Evolutionary conservation across 495 filamentous ascomycete species (phyloP).

Genomic region (Xylaria flabelliformis): DNA sequence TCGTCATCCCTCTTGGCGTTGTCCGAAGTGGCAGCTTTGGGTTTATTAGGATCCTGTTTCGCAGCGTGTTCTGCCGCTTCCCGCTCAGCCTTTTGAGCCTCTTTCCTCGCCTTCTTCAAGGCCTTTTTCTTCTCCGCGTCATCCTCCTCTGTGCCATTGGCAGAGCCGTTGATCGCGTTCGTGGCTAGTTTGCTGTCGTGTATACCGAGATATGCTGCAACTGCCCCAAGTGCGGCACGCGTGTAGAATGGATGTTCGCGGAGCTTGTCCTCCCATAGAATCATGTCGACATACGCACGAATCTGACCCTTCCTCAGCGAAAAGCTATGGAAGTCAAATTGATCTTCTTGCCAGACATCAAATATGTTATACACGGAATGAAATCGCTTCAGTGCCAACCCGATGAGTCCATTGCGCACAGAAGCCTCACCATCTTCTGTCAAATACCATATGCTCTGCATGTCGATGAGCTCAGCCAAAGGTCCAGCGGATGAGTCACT

Average conservation of each 20-base stretch:
- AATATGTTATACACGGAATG: conserved; percentile 88
- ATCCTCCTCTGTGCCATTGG: conserved; percentile 60
- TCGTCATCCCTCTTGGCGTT: conserved; percentile 86
- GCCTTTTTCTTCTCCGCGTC: conserved; percentile 87
- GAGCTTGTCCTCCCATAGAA: conserved; percentile 91
- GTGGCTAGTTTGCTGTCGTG: conserved; percentile 72
- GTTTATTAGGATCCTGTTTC: conserved; percentile 75
- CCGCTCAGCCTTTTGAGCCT: conserved; percentile 83
- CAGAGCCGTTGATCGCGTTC: conserved; percentile 59
- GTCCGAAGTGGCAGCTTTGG: conserved; percentile 59
- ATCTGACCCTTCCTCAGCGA: conserved; percentile 95
- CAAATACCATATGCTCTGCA: conserved; percentile 98
- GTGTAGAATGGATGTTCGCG: conserved; percentile 93
- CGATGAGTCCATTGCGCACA: conserved; percentile 79
- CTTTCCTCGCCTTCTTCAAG: conserved; percentile 92
- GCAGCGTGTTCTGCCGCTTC: conserved; percentile 74
- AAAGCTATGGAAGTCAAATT: conserved; percentile 99
- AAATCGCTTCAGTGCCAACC: conserved; percentile 89
- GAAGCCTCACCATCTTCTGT: conserved; percentile 95
- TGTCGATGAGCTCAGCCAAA: conserved; percentile 89
- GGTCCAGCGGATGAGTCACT: conserved; percentile 85
- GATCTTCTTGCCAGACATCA: conserved; percentile 96
- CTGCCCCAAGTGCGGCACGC: conserved; percentile 81
- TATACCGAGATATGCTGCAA: conserved; percentile 80
- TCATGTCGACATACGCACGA: conserved; percentile 92